These are phyloP conservation scores for Phytophthora tubulina DNA, from an alignment of 352 stramenopile species.

Conservation along the genomic window DNA sequence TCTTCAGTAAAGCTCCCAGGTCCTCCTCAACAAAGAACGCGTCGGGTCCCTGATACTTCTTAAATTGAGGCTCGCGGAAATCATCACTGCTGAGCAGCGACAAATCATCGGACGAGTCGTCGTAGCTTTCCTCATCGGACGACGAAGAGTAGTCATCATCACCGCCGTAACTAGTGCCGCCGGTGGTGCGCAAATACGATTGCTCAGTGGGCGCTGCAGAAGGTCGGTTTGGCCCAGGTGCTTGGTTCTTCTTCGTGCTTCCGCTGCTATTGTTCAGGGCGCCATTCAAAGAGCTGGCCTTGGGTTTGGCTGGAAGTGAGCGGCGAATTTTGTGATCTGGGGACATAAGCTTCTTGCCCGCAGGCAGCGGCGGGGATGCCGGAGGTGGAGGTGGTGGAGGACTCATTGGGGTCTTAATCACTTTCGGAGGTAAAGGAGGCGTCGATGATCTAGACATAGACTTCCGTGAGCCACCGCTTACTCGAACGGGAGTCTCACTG, in stretches of 20 bases:
- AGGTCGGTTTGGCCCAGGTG: conserved; percentile 12
- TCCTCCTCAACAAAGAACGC: conserved; percentile 55
- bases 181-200: conserved; percentile 45
- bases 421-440: conserved; percentile 16
- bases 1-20: conserved; percentile 43
- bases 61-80: conserved; percentile 39
- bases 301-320: conserved; percentile 22
- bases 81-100: conserved; percentile 47
- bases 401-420: conserved; percentile 27
- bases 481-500: conserved; percentile 55
- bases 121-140: conserved; percentile 48
- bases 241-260: conserved; percentile 19
- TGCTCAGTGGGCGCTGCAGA: conserved; percentile 23
- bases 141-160: conserved; percentile 44
- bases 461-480: conserved; percentile 31
- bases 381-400: conserved; percentile 21
- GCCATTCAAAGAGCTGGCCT: conserved; percentile 4
- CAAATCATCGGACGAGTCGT: conserved; percentile 47
- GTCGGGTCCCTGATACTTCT: conserved; percentile 34
- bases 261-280: conserved; percentile 25
- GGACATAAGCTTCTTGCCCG: conserved; percentile 13
- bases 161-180: conserved; percentile 31
- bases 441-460: conserved; percentile 44
- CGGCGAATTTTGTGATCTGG: conserved; percentile 13
- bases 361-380: conserved; percentile 11